Conservation (phyloP, 805 yeast genomes). For the Wickerhamiella australiensis region DNA sequence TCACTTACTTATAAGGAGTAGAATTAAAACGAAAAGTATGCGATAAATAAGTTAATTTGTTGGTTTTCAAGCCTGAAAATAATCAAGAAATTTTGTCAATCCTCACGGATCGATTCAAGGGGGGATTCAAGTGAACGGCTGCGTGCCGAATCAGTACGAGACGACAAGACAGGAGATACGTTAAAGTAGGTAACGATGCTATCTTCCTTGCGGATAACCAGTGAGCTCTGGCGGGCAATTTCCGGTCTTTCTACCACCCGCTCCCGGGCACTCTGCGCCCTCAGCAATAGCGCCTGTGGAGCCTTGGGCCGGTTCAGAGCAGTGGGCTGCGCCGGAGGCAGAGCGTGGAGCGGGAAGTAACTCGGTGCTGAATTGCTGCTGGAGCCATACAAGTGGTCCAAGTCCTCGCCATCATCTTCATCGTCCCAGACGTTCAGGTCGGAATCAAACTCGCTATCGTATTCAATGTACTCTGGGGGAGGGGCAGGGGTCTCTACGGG, state of each 20-base stretch:
- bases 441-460: conserved; percentile 21
- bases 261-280: not conserved
- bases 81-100: not conserved
- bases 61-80: too few species aligned
- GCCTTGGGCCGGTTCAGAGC: not conserved
- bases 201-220: not conserved
- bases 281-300: not conserved
- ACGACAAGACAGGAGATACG: not conserved
- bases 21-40: not conserved
- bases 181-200: conserved; percentile 3
- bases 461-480: conserved; percentile 10
- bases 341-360: conserved; percentile 2
- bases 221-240: not conserved
- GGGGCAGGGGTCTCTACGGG: conserved; percentile 19
- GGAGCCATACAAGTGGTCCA: conserved; percentile 9
- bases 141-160: not conserved
- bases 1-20: too few species aligned
- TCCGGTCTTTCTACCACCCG: conserved; percentile 1
- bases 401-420: conserved; percentile 30
- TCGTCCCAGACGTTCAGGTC: conserved; percentile 31
- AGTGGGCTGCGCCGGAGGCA: not conserved
- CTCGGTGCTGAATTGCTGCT: not conserved
- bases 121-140: not conserved
- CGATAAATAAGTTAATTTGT: not conserved
- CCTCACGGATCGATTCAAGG: not conserved